Evolutionary conservation across 2,329 filamentous ascomycete genomes (phyloP), one percentile per base, ranked within the genome.

Genomic region (Fusarium bactridioides): DNA sequence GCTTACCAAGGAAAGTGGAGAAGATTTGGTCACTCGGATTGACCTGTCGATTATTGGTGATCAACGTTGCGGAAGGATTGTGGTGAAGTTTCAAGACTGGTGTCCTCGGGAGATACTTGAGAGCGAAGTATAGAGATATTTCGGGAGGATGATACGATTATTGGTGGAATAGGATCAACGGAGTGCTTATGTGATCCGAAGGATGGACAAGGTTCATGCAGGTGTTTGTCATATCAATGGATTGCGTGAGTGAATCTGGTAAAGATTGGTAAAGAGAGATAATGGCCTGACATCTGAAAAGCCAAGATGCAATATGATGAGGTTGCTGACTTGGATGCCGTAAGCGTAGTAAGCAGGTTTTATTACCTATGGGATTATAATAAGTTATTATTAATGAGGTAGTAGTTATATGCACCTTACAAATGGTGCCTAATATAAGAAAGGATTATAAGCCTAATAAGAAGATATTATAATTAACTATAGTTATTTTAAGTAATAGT

Each of bases 11-110:
- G 37, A 6, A n/a, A 60, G 41, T 29, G 41, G 55, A 51, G 44
- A 41, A 31, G 13, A 15, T 41, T 29, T 13, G 25, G 48, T 11
- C 40, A 55, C 4, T 19, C 13, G 9, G 1, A 11, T 8, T 57
- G 48, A 56, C n/a, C 5, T 13, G 38, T 33, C 37, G 41, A 12
- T 23, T 45, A 35, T 56, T 35, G n/a, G 37, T 61, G 59, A 35
- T 16, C 7, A 57, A 57, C 19, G 37, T 19, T 35, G 59, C 47
- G 57, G 50, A 23, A 61, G 59, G 59, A 61, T 61, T 57, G 5
- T 9, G 8, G 59, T n/a, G 12, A 57, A 45, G 50, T 37, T 55
- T 43, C 31, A 40, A 7, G n/a, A 19, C 5, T 45, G 23, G 31
- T 16, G 25, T 21, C n/a, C 25, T 43, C 7, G 21, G 1, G 4